Percentiles rank a stretch among this genome's conserved stretches.
These are phyloP conservation scores for Cyberlindnera misumaiensis DNA, from an alignment of 805 yeast species.

Conservation along the genomic window DNA sequence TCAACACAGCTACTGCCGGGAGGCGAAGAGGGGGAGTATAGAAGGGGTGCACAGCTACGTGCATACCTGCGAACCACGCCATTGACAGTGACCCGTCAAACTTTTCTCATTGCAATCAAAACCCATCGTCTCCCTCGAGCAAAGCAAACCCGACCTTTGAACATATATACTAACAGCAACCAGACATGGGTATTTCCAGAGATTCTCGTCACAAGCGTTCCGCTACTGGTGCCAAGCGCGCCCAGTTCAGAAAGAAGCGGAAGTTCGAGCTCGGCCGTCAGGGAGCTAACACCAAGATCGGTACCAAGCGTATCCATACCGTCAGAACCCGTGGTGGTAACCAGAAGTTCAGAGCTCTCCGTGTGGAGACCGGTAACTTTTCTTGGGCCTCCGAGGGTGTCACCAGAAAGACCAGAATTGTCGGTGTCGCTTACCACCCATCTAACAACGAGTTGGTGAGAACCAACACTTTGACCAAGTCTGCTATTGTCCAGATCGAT, in stretches of 20 bases:
- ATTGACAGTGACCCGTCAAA: too few relatives aligned
- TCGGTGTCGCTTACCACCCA: slow-evolving; percentile 97
- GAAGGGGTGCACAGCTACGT: too few relatives aligned
- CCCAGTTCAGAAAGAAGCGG: slow-evolving; percentile 99
- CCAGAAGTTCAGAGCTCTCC: slow-evolving; percentile 99
- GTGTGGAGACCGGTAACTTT: slow-evolving; percentile 98
- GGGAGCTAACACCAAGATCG: slow-evolving; percentile 98
- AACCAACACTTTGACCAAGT: slow-evolving; percentile 98
- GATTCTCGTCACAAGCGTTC: slow-evolving; percentile 99
- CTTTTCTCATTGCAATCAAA: too few relatives aligned
- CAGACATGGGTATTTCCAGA: slow-evolving; percentile 97
- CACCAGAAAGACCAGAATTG: slow-evolving; percentile 98
- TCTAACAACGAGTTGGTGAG: slow-evolving; percentile 99
- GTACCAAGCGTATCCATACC: slow-evolving; percentile 96
- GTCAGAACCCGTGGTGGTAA: slow-evolving; percentile 99
- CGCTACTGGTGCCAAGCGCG: slow-evolving; percentile 99
- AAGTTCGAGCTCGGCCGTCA: slow-evolving; percentile 99
- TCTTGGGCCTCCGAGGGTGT: slow-evolving; percentile 99
- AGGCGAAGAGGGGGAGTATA: too few relatives aligned
- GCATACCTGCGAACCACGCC: too few relatives aligned
- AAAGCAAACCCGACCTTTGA: too few relatives aligned
- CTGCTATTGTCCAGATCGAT: slow-evolving; percentile 98
- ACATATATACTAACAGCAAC: slow-evolving; percentile 10
- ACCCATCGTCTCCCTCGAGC: too few relatives aligned
- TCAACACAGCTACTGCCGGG: background rate